A percentile compares a stretch with the other conserved stretches of the same genome.
Conservation (phyloP, 371 early-diverging fungal species). For the Mortierella sp. region DNA sequence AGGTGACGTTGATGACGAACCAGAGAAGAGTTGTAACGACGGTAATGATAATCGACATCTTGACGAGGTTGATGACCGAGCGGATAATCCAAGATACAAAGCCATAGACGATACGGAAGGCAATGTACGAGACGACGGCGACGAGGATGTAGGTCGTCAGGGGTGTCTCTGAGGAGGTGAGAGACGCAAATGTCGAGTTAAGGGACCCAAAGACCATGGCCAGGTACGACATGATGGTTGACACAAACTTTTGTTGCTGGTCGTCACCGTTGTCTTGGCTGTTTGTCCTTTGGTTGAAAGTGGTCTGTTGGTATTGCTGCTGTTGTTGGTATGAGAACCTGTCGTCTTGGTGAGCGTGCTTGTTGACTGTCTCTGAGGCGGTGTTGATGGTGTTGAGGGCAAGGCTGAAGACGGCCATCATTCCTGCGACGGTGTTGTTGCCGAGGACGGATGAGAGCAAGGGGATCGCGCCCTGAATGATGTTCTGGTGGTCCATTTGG, state of each 20-base stretch:
- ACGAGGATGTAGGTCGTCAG: conserved; percentile 46
- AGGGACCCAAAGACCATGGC: conserved; percentile 28
- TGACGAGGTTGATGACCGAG: conserved; percentile 49
- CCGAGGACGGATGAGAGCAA: conserved; percentile 46
- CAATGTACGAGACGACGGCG: conserved; percentile 38
- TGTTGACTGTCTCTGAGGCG: conserved; percentile 15
- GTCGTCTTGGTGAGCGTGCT: conserved; percentile 2
- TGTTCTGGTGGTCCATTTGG: conserved; percentile 38
- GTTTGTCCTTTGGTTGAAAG: conserved; percentile 15
- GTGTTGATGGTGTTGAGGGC: conserved; percentile 33
- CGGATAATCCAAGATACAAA: conserved; percentile 43
- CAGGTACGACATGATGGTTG: conserved; percentile 20
- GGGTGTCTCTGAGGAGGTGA: conserved; percentile 39
- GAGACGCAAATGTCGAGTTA: conserved; percentile 32
- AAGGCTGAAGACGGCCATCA: conserved; percentile 37
- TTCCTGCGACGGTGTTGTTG: conserved; percentile 40
- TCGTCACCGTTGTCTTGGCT: conserved; percentile 5
- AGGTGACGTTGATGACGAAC: conserved; percentile 46
- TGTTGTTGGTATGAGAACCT: background rate
- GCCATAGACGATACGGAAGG: conserved; percentile 42
- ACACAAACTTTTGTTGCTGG: conserved; percentile 19
- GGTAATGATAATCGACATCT: conserved; percentile 45
- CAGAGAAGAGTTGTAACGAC: conserved; percentile 32
- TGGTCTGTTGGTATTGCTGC: conserved; percentile 2
- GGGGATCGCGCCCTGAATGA: conserved; percentile 37